phyloP scores from a whole-genome alignment of 2,329 filamentous ascomycete genomes.

The Colletotrichum liriopes region DNA sequence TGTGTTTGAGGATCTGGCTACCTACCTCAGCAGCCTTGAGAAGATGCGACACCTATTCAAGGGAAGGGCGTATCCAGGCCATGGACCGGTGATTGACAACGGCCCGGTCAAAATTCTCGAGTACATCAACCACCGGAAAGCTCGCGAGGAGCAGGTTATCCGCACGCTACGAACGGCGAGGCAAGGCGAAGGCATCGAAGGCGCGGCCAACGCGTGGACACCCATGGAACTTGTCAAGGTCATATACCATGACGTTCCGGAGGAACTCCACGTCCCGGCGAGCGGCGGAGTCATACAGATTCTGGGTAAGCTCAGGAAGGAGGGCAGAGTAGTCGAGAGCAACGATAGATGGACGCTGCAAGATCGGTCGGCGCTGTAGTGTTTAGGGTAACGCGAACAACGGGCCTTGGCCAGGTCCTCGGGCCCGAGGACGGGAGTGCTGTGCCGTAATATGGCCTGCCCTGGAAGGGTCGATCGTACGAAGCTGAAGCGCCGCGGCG shows the following conservation, averaged over 20 bases:
- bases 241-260: conserved; percentile 86
- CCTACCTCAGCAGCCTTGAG: conserved; percentile 79
- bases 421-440: conserved; percentile 7
- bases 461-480: not conserved
- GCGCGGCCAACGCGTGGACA: conserved; percentile 67
- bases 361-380: conserved; percentile 59
- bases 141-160: conserved; percentile 85
- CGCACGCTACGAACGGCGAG: conserved; percentile 66
- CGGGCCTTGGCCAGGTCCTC: conserved; percentile 6
- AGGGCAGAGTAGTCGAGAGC: conserved; percentile 74
- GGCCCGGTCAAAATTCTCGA: conserved; percentile 81
- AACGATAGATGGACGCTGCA: conserved; percentile 60
- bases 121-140: conserved; percentile 86
- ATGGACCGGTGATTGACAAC: conserved; percentile 84
- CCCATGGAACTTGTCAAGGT: conserved; percentile 88
- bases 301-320: conserved; percentile 81
- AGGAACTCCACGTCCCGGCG: conserved; percentile 82
- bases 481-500: not conserved
- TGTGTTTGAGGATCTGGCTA: conserved; percentile 83
- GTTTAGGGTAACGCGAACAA: not conserved
- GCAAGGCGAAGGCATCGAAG: conserved; percentile 45
- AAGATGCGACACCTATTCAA: conserved; percentile 77
- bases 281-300: conserved; percentile 84
- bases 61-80: conserved; percentile 87
- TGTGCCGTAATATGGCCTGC: not conserved